Evolutionary conservation across 2,329 filamentous ascomycete genomes (phyloP), one percentile per base, ranked within the genome.

Genomic region (Fusarium concolor): DNA sequence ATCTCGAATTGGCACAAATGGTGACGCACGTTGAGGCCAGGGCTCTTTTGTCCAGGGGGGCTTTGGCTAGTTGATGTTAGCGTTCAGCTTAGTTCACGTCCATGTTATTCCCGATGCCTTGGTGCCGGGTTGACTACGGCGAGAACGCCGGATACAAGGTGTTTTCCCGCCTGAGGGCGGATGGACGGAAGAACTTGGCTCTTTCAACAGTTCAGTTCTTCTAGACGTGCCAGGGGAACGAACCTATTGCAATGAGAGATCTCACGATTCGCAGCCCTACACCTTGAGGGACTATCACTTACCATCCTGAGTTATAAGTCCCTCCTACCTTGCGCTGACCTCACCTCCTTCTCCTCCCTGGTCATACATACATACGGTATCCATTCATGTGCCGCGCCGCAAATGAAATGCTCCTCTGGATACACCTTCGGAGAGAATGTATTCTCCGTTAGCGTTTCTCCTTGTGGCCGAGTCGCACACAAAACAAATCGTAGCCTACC

Each of bases 41-140:
- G 43, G 46, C 52, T 50, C 2, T 15, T 8, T 59, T 20, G 35
- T 49, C 49, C 54, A 44, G 35, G 12, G 11, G 10, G 38, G 56
- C 46, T 55, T 70, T 61, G 70, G 54, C 56, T 67, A 62, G 46
- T 33, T 26, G 35, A 62, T 24, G 22, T 53, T 49, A 51, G 62
- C 45, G 39, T 56, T 42, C 43, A 58, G 35, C 45, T 53, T 47
- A 50, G 29, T 41, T 54, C 69, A 74, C 37, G 10, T 46, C 70
- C 70, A 65, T 55, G 35, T 68, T 73, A 73, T 74, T 74, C 58
- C 71, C 71, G 71, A 31, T 9, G 6, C 43, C 35, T 56, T 35
- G 44, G 41, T 14, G 33, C 33, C 37, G 31, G 56, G 47, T 33
- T 54, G 14, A 49, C 43, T 35, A 38, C 45, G 62, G 67, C 31